Evolutionary conservation across 2,329 filamentous ascomycete genomes (phyloP), one percentile per base, ranked within the genome.

Genomic region (Penicillium sp.): DNA sequence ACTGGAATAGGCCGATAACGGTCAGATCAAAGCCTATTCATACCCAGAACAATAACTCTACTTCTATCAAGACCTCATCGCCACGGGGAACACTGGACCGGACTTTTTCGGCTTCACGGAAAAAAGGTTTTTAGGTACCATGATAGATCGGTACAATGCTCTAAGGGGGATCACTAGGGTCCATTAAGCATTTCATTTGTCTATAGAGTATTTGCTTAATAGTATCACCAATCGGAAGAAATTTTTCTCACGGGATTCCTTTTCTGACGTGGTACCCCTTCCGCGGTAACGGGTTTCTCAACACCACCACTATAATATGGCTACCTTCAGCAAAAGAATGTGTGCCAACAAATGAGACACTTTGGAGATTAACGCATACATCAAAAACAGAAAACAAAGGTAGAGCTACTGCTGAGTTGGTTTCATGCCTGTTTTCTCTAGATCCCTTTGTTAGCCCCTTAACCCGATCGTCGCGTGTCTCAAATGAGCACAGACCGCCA

Each of bases 401-500:
- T 26, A 22, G 18, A 40, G 18, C 4, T 26, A 7, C n/a, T 27
- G 22, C 15, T 35, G 20, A 48, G 33, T 40, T 23, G 18, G 31
- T 49, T 26, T 49, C 46, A 40, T 33, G 15, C 31, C 22, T 15
- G 45, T 22, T 23, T 14, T 11, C 18, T 15, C 12, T 40, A 25
- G 22, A 44, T 43, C 40, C 51, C 47, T 48, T 53, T 44, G 40
- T 44, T 37, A 26, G 33, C 47, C 54, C 50, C 48, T 47, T 58
- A 49, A 49, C 31, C 56, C 52, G 49, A 55, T 58, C 31, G 14
- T 46, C 49, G 52, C 52, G 37, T 49, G 49, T 58, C 56, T 53
- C 35, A 51, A 52, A 5, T 20, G 26, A 44, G 56, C 56, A 58
- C 56, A 45, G 56, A 56, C 56, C 56, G 23, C 51, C 37, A 44